A percentile compares a stretch with the other conserved stretches of the same genome.
Conservation (phyloP, 2,329 filamentous ascomycete genomes). For the Colletotrichum spinosum region DNA sequence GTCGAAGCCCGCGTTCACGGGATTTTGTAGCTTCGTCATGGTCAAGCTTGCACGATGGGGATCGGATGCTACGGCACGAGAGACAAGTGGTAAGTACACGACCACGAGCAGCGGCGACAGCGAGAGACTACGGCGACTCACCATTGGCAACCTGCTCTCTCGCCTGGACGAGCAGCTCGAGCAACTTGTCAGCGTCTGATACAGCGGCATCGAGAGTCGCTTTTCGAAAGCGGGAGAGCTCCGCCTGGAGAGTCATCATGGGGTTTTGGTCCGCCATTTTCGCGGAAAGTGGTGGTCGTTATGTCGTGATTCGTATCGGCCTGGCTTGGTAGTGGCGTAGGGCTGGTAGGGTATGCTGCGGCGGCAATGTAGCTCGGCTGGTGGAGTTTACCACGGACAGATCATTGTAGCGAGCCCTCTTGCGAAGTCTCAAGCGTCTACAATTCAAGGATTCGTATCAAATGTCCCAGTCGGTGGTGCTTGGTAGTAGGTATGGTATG, state of each 20-base stretch:
- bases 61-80: constrained; percentile 60
- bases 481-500: constrained; percentile 4
- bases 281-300: constrained; percentile 9
- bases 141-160: constrained; percentile 79
- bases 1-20: constrained; percentile 84
- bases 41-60: constrained; percentile 78
- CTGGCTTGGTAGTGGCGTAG: not conserved
- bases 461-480: not conserved
- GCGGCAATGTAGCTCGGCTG: constrained; percentile 22
- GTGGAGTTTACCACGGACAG: constrained; percentile 21
- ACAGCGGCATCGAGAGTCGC: constrained; percentile 78
- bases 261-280: constrained; percentile 55
- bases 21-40: constrained; percentile 87
- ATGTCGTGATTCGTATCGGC: not conserved
- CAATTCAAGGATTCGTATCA: not conserved
- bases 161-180: constrained; percentile 80
- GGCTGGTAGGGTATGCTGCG: constrained; percentile 6
- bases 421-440: not conserved
- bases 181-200: constrained; percentile 83
- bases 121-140: constrained; percentile 50
- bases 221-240: constrained; percentile 78
- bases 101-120: constrained; percentile 14
- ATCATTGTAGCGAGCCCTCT: constrained; percentile 18
- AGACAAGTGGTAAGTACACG: constrained; percentile 25
- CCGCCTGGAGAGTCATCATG: constrained; percentile 72